Percentiles rank a stretch among this genome's conserved stretches.
Evolutionary conservation across 768 basidiomycete genomes (phyloP).

Genomic region (Multifurca ochricompacta): DNA sequence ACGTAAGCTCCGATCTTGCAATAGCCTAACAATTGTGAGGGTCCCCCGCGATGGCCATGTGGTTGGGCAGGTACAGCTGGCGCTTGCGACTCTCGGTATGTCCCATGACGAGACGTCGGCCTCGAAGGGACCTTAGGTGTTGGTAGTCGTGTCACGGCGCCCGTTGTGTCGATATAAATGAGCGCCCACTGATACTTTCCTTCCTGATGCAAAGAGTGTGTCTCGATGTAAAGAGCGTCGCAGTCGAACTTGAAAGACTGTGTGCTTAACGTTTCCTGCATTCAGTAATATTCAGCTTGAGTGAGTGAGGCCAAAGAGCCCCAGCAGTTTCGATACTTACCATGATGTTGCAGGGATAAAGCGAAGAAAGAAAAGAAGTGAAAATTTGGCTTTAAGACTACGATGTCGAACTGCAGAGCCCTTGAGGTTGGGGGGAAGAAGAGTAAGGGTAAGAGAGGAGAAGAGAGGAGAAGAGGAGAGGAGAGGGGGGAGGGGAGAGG

Average conservation of each 20-base stretch:
- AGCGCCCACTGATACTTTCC: conserved; percentile 19
- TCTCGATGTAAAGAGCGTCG: conserved; percentile 21
- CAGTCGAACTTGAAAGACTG: conserved; percentile 19
- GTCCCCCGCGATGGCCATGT: neutral
- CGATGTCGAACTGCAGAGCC: neutral
- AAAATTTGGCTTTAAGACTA: neutral
- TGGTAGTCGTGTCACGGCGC: conserved; percentile 11
- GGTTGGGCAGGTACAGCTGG: conserved; percentile 2
- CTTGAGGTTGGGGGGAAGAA: neutral
- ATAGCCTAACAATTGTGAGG: conserved; percentile 17
- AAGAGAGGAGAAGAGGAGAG: neutral
- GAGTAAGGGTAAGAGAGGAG: neutral
- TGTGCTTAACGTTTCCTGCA: conserved; percentile 8
- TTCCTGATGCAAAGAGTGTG: conserved; percentile 19
- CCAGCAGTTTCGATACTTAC: neutral
- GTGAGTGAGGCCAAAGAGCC: neutral
- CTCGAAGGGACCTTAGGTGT: conserved; percentile 10
- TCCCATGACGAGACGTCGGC: conserved; percentile 11
- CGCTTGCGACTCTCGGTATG: conserved; percentile 10
- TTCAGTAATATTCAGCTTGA: neutral
- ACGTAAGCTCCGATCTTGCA: conserved; percentile 17
- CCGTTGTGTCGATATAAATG: conserved; percentile 11
- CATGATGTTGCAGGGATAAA: no score
- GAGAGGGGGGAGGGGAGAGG: neutral
- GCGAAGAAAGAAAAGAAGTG: neutral